Evolutionary conservation across 352 stramenopile species (phyloP).

Genomic region (Blastocystis hominis): DNA sequence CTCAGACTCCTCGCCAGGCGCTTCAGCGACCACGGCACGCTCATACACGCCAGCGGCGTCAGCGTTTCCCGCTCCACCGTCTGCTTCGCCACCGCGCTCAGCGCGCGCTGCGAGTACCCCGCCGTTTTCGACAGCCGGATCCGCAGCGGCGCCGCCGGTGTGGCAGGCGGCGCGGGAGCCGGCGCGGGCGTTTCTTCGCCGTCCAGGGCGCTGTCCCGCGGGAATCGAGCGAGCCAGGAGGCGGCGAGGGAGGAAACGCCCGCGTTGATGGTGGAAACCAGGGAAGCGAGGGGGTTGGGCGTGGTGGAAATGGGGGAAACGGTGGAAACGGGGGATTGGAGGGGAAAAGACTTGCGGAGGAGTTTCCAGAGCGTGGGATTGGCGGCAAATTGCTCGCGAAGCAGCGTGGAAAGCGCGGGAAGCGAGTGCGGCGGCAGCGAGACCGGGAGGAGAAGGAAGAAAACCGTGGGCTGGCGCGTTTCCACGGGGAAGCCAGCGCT

Average conservation of each 20-base stretch:
- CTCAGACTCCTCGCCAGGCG: neutral
- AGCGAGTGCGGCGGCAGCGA: neutral
- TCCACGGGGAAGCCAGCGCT: neutral
- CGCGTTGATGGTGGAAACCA: neutral
- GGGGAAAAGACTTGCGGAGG: neutral
- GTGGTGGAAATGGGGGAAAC: neutral
- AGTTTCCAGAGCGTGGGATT: neutral
- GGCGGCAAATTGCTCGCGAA: neutral
- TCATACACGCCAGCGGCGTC: neutral
- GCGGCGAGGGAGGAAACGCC: neutral
- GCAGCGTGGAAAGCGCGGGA: neutral
- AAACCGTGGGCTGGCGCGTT: neutral
- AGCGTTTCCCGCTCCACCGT: neutral
- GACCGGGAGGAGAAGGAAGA: conserved; percentile 16
- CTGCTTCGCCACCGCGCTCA: neutral
- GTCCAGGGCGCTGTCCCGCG: neutral
- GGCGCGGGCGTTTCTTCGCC: neutral
- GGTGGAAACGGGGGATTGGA: neutral
- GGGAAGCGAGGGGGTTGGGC: neutral
- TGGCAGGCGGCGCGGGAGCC: neutral
- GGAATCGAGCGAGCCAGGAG: neutral
- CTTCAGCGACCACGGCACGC: neutral
- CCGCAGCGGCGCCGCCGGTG: too few relatives aligned
- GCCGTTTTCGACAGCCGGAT: neutral
- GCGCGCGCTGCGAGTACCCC: neutral